Evolutionary conservation across 2,329 filamentous ascomycete genomes (phyloP).

Genomic region (Sclerotiophoma versabilis): DNA sequence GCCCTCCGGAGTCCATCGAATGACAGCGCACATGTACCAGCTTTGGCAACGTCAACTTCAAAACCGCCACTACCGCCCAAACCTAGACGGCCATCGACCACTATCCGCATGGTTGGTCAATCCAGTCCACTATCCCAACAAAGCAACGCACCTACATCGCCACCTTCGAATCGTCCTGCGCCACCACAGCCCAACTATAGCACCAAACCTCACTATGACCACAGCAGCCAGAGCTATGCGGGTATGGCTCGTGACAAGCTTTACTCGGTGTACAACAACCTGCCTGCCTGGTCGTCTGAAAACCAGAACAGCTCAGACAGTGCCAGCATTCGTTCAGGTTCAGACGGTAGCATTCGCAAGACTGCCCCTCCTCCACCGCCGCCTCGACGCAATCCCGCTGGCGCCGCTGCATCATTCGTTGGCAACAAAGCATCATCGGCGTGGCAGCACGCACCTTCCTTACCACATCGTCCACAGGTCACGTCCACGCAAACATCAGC

Average conservation of each 20-base stretch:
- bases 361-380: constrained; percentile 43
- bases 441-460: constrained; percentile 44
- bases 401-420: constrained; percentile 49
- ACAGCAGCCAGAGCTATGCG: constrained; percentile 47
- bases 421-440: constrained; percentile 46
- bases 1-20: constrained; percentile 51
- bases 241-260: constrained; percentile 50
- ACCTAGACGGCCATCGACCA: constrained; percentile 38
- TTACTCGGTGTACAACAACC: constrained; percentile 49
- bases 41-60: constrained; percentile 36
- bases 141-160: constrained; percentile 27
- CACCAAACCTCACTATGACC: constrained; percentile 28
- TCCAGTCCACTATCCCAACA: constrained; percentile 41
- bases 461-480: constrained; percentile 37
- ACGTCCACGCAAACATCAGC: constrained; percentile 27
- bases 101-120: constrained; percentile 23
- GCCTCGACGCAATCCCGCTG: constrained; percentile 47
- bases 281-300: constrained; percentile 45
- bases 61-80: constrained; percentile 44
- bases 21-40: constrained; percentile 19
- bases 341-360: constrained; percentile 22
- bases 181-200: constrained; percentile 36
- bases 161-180: constrained; percentile 42
- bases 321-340: constrained; percentile 19
- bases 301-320: constrained; percentile 20